phyloP scores from a whole-genome alignment of 306 rosid species.

The Acacia crassicarpa region DNA sequence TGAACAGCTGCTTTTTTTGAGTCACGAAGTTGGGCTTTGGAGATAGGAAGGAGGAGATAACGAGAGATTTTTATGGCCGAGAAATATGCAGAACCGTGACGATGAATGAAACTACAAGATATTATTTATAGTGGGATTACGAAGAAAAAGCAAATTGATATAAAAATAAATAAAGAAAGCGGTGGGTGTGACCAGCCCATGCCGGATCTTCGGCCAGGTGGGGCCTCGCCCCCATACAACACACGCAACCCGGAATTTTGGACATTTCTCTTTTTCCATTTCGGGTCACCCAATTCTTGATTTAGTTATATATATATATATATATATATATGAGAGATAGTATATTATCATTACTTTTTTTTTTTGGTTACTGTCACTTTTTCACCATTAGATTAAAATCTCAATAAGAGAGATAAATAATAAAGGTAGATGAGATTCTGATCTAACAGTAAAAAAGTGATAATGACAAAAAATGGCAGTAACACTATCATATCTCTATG shows the following conservation, averaged over 20 bases:
- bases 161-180: background rate
- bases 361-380: no score
- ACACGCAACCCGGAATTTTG: background rate
- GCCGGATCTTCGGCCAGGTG: background rate
- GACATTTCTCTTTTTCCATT: background rate
- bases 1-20: background rate
- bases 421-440: no score
- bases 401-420: no score
- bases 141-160: no score
- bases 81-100: background rate
- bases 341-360: no score
- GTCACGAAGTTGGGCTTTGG: background rate
- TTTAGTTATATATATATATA: no score
- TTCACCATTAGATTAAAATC: no score
- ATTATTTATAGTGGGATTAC: background rate
- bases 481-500: no score
- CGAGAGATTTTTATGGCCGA: background rate
- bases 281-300: no score
- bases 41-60: background rate
- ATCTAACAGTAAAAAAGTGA: no score
- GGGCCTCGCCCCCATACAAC: background rate
- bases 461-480: no score
- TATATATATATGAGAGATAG: no score
- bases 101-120: background rate
- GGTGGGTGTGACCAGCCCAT: background rate